Conservation (phyloP, 176 grass and related monocot genomes). For the Tillandsia fasciculata region DNA sequence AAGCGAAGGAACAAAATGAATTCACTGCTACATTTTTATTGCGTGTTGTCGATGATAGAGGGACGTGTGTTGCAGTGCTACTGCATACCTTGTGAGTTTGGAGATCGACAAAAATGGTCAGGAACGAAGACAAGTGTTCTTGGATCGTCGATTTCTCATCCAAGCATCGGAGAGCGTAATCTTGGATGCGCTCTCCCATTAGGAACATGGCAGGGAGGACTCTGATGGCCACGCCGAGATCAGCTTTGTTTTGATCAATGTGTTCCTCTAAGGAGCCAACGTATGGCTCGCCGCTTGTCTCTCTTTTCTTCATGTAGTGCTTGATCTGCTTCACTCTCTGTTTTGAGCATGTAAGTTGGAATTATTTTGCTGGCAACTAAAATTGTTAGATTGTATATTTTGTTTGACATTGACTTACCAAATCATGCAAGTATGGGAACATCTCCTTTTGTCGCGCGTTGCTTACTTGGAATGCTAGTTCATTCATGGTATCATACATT, state of each 20-base stretch:
- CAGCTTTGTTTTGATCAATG: conserved; percentile 13
- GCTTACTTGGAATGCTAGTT: conserved; percentile 14
- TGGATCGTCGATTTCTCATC: conserved; percentile 13
- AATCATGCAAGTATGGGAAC: conserved; percentile 16
- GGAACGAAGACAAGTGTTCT: conserved; percentile 9
- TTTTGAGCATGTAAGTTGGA: neutral
- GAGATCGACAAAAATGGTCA: conserved; percentile 14
- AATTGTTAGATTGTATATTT: neutral
- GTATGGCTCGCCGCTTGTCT: neutral
- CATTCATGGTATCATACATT: conserved; percentile 14
- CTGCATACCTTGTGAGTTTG: conserved; percentile 22
- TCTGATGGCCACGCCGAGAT: conserved; percentile 15
- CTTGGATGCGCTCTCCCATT: conserved; percentile 7
- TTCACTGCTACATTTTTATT: too few species aligned
- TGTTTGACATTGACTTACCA: conserved; percentile 10
- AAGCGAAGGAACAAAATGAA: too few species aligned
- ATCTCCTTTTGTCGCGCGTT: conserved; percentile 12
- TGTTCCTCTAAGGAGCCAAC: conserved; percentile 1
- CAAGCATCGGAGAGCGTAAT: conserved; percentile 9
- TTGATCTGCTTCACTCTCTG: conserved; percentile 21
- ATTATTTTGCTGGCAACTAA: neutral
- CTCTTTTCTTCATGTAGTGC: conserved; percentile 20
- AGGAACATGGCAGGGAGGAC: conserved; percentile 20
- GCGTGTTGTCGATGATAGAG: too few species aligned
- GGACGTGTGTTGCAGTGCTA: neutral